Conservation (phyloP, 345 rosid genomes). For the Eucalyptus decipiens region DNA sequence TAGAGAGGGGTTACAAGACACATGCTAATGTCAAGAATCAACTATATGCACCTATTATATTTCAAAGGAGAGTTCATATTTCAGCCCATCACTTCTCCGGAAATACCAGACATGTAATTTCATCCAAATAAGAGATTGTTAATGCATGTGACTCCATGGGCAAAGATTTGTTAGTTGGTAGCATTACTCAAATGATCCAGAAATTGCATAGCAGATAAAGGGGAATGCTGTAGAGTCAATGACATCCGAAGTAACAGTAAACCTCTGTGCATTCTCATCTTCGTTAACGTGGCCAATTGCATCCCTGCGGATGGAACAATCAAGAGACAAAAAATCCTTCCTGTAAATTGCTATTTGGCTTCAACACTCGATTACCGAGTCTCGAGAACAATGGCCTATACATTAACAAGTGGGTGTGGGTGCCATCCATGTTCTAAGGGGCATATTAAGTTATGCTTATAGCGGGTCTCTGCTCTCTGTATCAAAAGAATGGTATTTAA, state of each 20-base stretch:
- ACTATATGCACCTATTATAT: background rate
- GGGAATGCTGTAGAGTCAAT: background rate
- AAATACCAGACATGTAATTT: background rate
- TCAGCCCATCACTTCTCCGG: background rate
- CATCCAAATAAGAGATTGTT: background rate
- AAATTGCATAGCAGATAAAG: background rate
- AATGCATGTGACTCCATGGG: background rate
- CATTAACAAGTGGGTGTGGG: no score
- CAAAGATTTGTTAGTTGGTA: background rate
- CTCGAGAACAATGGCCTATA: no score
- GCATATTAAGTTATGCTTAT: no score
- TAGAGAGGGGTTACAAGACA: background rate
- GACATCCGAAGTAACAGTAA: background rate
- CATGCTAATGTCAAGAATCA: background rate
- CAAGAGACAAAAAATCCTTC: no score
- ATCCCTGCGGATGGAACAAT: no score
- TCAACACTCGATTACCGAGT: no score
- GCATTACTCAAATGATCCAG: background rate
- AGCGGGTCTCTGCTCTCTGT: no score
- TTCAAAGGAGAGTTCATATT: background rate
- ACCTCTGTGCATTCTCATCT: background rate
- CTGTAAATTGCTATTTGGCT: no score
- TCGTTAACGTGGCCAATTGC: background rate
- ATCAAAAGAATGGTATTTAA: no score
- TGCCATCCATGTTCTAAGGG: no score